phyloP scores from a whole-genome alignment of 2,329 filamentous ascomycete species.

The Calonectria pseudoreteaudii region DNA sequence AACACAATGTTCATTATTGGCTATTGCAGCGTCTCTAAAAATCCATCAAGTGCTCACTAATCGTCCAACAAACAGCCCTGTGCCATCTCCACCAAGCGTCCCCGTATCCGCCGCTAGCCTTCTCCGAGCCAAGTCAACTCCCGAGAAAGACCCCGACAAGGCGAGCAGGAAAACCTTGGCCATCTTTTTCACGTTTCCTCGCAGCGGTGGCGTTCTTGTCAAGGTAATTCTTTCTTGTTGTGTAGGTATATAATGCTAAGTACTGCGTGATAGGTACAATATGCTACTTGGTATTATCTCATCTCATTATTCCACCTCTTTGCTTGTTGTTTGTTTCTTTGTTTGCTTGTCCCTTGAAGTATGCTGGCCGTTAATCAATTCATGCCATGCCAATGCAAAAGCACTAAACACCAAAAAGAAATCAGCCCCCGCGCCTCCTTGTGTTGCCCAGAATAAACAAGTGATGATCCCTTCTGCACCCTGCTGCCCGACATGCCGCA shows the following conservation, averaged over 20 bases:
- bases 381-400: conserved; percentile 12
- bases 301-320: conserved; percentile 10
- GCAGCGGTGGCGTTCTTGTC: background rate
- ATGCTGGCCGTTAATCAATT: background rate
- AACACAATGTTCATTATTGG: conserved; percentile 36
- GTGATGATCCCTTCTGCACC: conserved; percentile 8
- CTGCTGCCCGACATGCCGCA: conserved; percentile 24
- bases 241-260: conserved; percentile 8
- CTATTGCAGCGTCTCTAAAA: background rate
- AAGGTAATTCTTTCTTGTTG: background rate
- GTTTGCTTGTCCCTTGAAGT: background rate
- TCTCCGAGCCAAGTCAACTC: background rate
- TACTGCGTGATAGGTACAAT: conserved; percentile 19
- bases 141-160: conserved; percentile 11
- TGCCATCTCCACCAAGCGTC: background rate
- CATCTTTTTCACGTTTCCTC: background rate
- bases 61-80: conserved; percentile 5
- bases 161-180: background rate
- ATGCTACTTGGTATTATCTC: conserved; percentile 10
- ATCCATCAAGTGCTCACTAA: background rate
- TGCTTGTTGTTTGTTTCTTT: background rate
- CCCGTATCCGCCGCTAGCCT: background rate
- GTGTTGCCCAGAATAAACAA: conserved; percentile 5
- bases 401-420: background rate
- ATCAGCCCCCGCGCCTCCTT: conserved; percentile 3